These are phyloP conservation scores for Codiaeum variegatum DNA, from an alignment of 441 rosid genomes.

Conservation along the genomic window DNA sequence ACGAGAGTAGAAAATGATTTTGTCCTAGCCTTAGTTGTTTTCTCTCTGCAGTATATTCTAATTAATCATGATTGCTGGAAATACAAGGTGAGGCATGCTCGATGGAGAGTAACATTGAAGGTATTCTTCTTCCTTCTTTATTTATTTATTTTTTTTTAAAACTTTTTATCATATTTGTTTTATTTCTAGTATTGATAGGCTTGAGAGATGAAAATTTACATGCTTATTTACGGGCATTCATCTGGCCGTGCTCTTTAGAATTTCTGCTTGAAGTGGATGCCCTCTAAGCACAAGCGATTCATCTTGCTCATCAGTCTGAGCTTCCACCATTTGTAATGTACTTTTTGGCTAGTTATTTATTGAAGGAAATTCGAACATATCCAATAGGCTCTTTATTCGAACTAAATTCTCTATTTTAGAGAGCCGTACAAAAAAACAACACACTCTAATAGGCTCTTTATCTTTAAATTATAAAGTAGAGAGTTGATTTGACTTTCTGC, in stretches of 20 bases:
- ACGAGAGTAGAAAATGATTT: constrained; percentile 63
- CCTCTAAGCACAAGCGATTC: neutral
- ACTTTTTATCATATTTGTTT: neutral
- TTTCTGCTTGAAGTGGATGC: neutral
- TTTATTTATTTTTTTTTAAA: neutral
- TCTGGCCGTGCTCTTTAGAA: neutral
- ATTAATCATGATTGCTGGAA: constrained; percentile 89
- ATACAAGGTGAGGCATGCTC: constrained; percentile 60
- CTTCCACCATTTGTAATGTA: neutral
- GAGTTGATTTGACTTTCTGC: too few relatives aligned
- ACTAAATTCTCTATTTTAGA: too few relatives aligned
- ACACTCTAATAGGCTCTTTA: too few relatives aligned
- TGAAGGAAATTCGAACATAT: constrained; percentile 3
- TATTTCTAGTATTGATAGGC: neutral
- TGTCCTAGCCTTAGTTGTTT: constrained; percentile 62
- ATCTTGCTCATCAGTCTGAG: neutral
- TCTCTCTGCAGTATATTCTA: constrained; percentile 76
- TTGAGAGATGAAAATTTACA: too few relatives aligned
- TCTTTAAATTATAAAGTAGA: too few relatives aligned
- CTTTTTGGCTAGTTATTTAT: neutral
- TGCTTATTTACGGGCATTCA: neutral
- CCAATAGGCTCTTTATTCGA: too few relatives aligned
- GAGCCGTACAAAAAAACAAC: too few relatives aligned
- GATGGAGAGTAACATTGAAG: constrained; percentile 87
- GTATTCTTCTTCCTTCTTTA: constrained; percentile 26